Percentiles rank a stretch among this genome's conserved stretches.
phyloP scores from a whole-genome alignment of 192 early-diverging fungal genomes.

The Lunasporangiospora selenospora region DNA sequence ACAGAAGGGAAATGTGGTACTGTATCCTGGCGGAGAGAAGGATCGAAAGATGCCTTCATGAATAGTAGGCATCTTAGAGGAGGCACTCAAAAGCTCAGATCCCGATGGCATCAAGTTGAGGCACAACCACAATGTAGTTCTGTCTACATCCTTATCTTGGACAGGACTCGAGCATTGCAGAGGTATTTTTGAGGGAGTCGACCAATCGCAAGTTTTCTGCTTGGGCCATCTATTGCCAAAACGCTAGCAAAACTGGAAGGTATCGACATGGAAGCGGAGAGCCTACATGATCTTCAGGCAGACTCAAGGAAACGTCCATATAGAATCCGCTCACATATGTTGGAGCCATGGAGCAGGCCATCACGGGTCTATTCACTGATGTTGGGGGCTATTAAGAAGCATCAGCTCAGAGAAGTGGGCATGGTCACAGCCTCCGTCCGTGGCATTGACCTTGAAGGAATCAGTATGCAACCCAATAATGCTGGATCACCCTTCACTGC shows the following conservation, averaged over 20 bases:
- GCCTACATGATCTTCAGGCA: constrained; percentile 47
- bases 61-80: constrained; percentile 50
- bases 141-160: constrained; percentile 53
- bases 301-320: constrained; percentile 6
- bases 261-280: constrained; percentile 43
- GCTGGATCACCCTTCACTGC: constrained; percentile 50
- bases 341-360: no score
- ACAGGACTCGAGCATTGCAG: constrained; percentile 41
- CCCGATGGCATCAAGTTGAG: constrained; percentile 55
- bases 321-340: constrained; percentile 6
- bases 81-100: constrained; percentile 45
- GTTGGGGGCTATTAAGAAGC: constrained; percentile 4
- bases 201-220: constrained; percentile 43
- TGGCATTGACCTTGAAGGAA: constrained; percentile 16
- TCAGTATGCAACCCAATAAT: constrained; percentile 27
- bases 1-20: constrained; percentile 25
- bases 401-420: background rate
- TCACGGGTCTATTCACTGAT: no score
- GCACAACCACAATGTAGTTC: constrained; percentile 35
- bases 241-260: constrained; percentile 13
- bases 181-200: constrained; percentile 52
- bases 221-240: constrained; percentile 31
- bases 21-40: constrained; percentile 12
- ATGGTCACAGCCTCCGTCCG: background rate
- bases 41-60: constrained; percentile 63